Evolutionary conservation across 768 basidiomycete species (phyloP).

Genomic region (Rhodocollybia butyracea): DNA sequence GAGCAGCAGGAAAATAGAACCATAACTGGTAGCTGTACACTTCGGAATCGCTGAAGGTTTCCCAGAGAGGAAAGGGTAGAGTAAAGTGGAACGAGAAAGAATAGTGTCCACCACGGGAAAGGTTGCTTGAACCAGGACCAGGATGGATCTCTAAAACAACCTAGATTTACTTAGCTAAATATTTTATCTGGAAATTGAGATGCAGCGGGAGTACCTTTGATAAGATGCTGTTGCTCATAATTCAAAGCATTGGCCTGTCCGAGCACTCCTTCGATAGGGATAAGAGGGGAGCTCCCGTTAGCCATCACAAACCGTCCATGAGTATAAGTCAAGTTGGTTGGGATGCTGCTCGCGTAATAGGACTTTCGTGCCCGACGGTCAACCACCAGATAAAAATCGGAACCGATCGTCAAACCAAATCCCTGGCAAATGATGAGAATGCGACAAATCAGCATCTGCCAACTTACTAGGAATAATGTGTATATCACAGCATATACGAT

Average conservation of each 20-base stretch:
- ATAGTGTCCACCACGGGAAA: slow-evolving; percentile 79
- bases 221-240: slow-evolving; percentile 38
- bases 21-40: slow-evolving; percentile 74
- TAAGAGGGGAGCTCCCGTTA: slow-evolving; percentile 41
- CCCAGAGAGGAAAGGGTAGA: slow-evolving; percentile 70
- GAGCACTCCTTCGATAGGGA: slow-evolving; percentile 40
- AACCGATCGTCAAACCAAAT: slow-evolving; percentile 81
- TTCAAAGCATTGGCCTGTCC: slow-evolving; percentile 36
- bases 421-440: slow-evolving; percentile 41
- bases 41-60: slow-evolving; percentile 71
- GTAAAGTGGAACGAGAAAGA: slow-evolving; percentile 74
- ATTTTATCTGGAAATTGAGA: background rate
- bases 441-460: background rate
- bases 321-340: slow-evolving; percentile 37
- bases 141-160: slow-evolving; percentile 68
- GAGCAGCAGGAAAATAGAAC: slow-evolving; percentile 73
- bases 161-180: slow-evolving; percentile 28
- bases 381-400: slow-evolving; percentile 73
- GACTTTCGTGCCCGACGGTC: slow-evolving; percentile 52
- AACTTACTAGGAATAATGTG: slow-evolving; percentile 68
- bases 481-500: slow-evolving; percentile 88
- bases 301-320: slow-evolving; percentile 53
- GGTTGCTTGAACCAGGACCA: slow-evolving; percentile 80
- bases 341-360: slow-evolving; percentile 45
- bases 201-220: slow-evolving; percentile 38